Conservation (phyloP, 768 basidiomycete species). For the Auricularia heimuer region DNA sequence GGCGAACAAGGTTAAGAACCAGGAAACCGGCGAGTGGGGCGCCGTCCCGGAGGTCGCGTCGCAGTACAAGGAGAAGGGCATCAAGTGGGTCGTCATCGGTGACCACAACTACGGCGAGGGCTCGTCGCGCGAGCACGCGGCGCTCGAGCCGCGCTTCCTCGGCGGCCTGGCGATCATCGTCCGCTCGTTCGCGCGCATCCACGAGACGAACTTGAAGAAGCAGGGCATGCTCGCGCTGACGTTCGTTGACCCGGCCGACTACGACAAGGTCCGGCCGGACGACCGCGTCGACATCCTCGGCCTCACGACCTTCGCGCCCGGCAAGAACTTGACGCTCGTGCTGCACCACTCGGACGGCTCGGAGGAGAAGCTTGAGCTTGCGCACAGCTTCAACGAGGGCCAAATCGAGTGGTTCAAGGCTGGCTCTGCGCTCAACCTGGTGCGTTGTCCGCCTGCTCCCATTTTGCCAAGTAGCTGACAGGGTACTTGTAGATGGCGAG, state of each 20-base stretch:
- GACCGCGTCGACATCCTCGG: constrained; percentile 89
- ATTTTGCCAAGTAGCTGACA: not conserved
- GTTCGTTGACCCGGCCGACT: constrained; percentile 85
- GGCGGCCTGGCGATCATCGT: constrained; percentile 94
- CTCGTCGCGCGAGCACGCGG: constrained; percentile 96
- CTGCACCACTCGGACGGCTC: constrained; percentile 77
- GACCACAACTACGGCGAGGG: constrained; percentile 97
- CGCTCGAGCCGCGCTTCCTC: constrained; percentile 90
- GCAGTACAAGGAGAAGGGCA: constrained; percentile 77
- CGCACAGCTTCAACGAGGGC: constrained; percentile 93
- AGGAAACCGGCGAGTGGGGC: constrained; percentile 75
- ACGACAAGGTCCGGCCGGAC: constrained; percentile 80
- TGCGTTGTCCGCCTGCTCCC: constrained; percentile 17
- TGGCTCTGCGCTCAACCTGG: constrained; percentile 86
- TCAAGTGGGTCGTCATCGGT: constrained; percentile 97
- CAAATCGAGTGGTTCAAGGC: constrained; percentile 99
- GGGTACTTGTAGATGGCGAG: not conserved
- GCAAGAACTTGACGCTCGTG: constrained; percentile 78
- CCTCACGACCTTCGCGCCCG: constrained; percentile 80
- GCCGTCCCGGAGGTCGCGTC: constrained; percentile 80
- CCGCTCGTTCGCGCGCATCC: constrained; percentile 95
- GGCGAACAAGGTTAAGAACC: constrained; percentile 93
- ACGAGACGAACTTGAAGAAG: constrained; percentile 98
- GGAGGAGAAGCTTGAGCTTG: constrained; percentile 66
- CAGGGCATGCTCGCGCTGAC: constrained; percentile 97